Evolutionary conservation across 176 grass and related monocot species (phyloP).

Genomic region (Zea luxurians): DNA sequence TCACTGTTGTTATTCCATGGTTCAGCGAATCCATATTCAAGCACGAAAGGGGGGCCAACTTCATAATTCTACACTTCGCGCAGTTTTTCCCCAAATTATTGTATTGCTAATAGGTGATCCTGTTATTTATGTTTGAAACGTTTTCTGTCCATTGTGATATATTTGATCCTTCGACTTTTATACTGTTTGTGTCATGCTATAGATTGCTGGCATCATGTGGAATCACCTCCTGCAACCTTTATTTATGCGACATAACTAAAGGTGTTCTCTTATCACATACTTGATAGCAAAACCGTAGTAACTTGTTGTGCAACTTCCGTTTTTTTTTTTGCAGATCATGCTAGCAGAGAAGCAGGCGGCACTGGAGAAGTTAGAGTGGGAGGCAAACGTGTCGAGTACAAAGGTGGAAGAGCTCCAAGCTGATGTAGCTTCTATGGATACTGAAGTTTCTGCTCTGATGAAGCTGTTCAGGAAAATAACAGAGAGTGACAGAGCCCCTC

Average conservation of each 20-base stretch:
- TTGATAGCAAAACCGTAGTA: neutral
- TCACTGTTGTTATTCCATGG: constrained; percentile 15
- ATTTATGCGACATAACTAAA: neutral
- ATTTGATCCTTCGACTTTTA: constrained; percentile 3
- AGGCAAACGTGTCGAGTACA: constrained; percentile 68
- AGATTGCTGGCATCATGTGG: neutral
- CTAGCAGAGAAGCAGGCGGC: constrained; percentile 94
- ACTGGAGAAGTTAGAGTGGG: constrained; percentile 88
- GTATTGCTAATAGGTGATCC: neutral
- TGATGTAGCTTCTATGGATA: constrained; percentile 78
- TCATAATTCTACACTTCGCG: neutral
- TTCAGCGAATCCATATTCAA: neutral
- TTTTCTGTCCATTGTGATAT: neutral
- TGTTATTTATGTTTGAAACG: neutral
- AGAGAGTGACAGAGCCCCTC: constrained; percentile 45
- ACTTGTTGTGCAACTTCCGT: neutral
- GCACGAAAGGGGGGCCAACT: neutral
- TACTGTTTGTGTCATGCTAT: neutral
- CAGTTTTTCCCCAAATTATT: neutral
- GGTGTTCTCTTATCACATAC: neutral
- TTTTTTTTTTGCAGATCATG: constrained; percentile 50
- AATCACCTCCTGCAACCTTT: neutral
- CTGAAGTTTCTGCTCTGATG: constrained; percentile 73
- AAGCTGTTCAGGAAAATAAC: constrained; percentile 76
- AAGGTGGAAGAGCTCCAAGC: constrained; percentile 86